Conservation (phyloP, 495 filamentous ascomycete species). For the Geoglossum glabrum region DNA sequence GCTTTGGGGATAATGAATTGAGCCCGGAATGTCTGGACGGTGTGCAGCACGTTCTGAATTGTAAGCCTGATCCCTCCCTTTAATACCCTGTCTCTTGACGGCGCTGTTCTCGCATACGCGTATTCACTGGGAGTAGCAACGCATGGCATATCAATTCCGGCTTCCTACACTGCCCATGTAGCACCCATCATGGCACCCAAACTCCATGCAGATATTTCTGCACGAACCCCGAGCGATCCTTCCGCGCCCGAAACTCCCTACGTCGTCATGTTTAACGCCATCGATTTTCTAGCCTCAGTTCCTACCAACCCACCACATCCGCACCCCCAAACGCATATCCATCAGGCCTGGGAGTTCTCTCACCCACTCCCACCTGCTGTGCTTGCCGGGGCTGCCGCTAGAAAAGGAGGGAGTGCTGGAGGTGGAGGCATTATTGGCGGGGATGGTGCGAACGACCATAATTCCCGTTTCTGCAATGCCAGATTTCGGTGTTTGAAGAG, state of each 20-base stretch:
- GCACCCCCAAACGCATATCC: conserved; percentile 27
- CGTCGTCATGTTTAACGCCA: conserved; percentile 77
- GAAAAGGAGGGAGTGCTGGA: conserved; percentile 31
- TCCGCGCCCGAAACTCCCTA: conserved; percentile 68
- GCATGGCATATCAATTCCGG: conserved; percentile 81
- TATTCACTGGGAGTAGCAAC: conserved; percentile 18
- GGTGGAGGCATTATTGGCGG: conserved; percentile 35
- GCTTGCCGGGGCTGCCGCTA: conserved; percentile 30
- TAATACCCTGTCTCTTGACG: not conserved
- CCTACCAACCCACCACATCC: conserved; percentile 1
- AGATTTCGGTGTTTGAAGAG: conserved; percentile 50
- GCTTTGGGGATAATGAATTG: conserved; percentile 25
- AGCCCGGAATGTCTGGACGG: conserved; percentile 64
- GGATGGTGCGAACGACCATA: conserved; percentile 56
- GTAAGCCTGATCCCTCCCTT: not conserved
- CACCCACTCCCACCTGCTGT: conserved; percentile 31
- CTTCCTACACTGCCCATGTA: conserved; percentile 76
- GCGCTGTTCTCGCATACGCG: not conserved
- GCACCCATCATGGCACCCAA: conserved; percentile 81
- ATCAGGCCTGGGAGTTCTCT: conserved; percentile 49
- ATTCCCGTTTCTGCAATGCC: conserved; percentile 53
- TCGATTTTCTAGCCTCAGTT: conserved; percentile 44
- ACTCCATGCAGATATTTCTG: conserved; percentile 57
- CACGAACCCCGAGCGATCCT: conserved; percentile 36
- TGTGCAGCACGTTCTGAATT: conserved; percentile 62